Evolutionary conservation across 2,329 filamentous ascomycete species (phyloP).

Genomic region (Alternaria panax): DNA sequence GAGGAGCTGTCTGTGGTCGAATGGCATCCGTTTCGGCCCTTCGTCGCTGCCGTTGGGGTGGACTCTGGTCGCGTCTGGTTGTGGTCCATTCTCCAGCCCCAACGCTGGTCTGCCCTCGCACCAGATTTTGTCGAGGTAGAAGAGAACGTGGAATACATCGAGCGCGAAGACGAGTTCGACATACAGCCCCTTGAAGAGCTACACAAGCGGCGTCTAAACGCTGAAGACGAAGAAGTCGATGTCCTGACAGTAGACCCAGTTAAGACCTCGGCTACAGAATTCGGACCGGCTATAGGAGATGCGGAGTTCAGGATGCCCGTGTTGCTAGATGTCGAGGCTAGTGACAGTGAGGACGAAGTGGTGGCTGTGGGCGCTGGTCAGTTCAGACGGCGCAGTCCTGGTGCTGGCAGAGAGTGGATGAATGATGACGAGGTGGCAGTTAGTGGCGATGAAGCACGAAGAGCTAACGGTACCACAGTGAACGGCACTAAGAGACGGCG

Average conservation of each 20-base stretch:
- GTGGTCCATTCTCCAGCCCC: constrained; percentile 93
- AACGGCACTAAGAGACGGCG: constrained; percentile 49
- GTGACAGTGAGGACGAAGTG: constrained; percentile 92
- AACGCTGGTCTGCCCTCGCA: constrained; percentile 95
- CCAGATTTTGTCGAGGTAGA: constrained; percentile 98
- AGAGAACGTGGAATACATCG: constrained; percentile 96
- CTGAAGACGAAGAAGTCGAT: constrained; percentile 93
- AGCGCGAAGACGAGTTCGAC: constrained; percentile 96
- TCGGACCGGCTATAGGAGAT: constrained; percentile 51
- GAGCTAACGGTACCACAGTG: constrained; percentile 39
- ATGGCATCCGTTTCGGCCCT: constrained; percentile 89
- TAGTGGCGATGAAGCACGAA: constrained; percentile 47
- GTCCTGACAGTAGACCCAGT: constrained; percentile 77
- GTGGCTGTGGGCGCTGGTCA: constrained; percentile 75
- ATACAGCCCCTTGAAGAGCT: constrained; percentile 95
- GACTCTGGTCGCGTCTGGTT: constrained; percentile 94
- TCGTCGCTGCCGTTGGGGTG: constrained; percentile 89
- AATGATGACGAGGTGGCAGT: constrained; percentile 60
- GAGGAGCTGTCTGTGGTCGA: constrained; percentile 97
- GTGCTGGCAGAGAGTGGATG: constrained; percentile 73
- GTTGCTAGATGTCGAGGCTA: constrained; percentile 89
- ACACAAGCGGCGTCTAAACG: constrained; percentile 85
- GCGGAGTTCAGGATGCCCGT: constrained; percentile 88
- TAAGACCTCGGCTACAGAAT: constrained; percentile 61
- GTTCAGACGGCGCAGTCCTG: constrained; percentile 84